Conservation (phyloP, 352 stramenopile species). For the Halophytophthora batemanensis region DNA sequence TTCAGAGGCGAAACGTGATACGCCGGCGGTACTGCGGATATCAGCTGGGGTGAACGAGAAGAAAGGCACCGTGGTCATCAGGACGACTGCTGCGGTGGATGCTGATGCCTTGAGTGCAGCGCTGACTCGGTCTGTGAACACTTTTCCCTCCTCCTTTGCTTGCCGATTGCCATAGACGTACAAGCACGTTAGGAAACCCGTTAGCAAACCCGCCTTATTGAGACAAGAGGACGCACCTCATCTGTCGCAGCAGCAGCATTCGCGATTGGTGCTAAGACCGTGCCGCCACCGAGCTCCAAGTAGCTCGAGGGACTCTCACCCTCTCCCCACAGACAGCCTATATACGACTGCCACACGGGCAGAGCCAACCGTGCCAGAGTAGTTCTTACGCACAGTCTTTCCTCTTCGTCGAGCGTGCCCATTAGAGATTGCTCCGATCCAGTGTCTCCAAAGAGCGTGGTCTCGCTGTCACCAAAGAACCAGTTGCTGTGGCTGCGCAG, state of each 20-base stretch:
- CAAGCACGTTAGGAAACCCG: slow-evolving; percentile 1
- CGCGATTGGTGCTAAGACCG: slow-evolving; percentile 10
- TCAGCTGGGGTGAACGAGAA: neutral
- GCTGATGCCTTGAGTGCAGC: slow-evolving; percentile 13
- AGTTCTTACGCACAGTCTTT: neutral
- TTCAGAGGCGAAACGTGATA: no score
- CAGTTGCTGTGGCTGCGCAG: slow-evolving; percentile 21
- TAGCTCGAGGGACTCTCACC: neutral
- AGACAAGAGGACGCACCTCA: slow-evolving; percentile 11
- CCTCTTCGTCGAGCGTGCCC: neutral
- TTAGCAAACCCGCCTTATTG: neutral
- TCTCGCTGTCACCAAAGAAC: slow-evolving; percentile 13
- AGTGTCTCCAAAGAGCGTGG: slow-evolving; percentile 12
- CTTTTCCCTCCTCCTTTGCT: slow-evolving; percentile 2
- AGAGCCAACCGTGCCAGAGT: slow-evolving; percentile 4
- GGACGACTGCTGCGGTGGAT: slow-evolving; percentile 3
- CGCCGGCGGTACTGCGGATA: no score
- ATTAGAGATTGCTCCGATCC: neutral
- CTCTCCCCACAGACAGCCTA: slow-evolving; percentile 9
- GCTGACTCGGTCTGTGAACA: slow-evolving; percentile 3
- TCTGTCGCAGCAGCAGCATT: slow-evolving; percentile 4
- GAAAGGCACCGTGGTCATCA: slow-evolving; percentile 10
- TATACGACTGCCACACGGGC: slow-evolving; percentile 16
- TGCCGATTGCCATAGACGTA: neutral
- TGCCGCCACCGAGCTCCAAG: slow-evolving; percentile 6